phyloP scores from a whole-genome alignment of 2,329 filamentous ascomycete species.

The Orbilia brochopaga region DNA sequence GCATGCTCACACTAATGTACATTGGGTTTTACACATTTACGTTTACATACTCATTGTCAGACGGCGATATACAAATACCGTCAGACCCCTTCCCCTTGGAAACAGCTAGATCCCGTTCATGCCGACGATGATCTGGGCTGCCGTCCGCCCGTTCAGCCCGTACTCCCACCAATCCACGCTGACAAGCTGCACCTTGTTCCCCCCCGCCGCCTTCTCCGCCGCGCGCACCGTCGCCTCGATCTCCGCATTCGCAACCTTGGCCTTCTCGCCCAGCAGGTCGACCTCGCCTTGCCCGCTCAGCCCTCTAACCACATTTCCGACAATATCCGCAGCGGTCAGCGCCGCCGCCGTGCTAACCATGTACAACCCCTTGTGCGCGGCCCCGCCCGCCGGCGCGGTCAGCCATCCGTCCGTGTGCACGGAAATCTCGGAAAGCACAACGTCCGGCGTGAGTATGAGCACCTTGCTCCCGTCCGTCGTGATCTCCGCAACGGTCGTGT shows the following conservation, averaged over 20 bases:
- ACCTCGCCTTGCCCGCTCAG: constrained; percentile 19
- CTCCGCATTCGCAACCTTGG: constrained; percentile 20
- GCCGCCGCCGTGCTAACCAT: constrained; percentile 34
- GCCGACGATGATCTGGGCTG: constrained; percentile 28
- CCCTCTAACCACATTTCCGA: constrained; percentile 33
- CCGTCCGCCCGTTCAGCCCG: constrained; percentile 9
- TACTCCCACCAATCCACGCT: constrained; percentile 46
- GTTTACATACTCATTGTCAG: no score
- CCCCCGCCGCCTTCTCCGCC: constrained; percentile 4
- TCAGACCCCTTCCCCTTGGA: background rate
- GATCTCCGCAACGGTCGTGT: constrained; percentile 13
- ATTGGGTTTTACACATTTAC: no score
- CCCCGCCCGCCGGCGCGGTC: constrained; percentile 6
- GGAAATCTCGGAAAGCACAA: constrained; percentile 19
- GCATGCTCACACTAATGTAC: no score
- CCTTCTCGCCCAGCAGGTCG: constrained; percentile 29
- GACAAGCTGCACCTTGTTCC: constrained; percentile 31
- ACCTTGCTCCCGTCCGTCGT: constrained; percentile 38
- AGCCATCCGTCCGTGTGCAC: constrained; percentile 37
- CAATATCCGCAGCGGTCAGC: constrained; percentile 23
- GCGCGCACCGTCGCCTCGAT: constrained; percentile 2
- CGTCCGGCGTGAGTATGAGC: constrained; percentile 34
- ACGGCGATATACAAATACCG: no score
- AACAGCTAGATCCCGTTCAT: constrained; percentile 16
- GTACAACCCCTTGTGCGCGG: constrained; percentile 7